A percentile compares a stretch with the other conserved stretches of the same genome.
Evolutionary conservation across 345 rosid genomes (phyloP).

Genomic region (Streptanthus diversifolius): DNA sequence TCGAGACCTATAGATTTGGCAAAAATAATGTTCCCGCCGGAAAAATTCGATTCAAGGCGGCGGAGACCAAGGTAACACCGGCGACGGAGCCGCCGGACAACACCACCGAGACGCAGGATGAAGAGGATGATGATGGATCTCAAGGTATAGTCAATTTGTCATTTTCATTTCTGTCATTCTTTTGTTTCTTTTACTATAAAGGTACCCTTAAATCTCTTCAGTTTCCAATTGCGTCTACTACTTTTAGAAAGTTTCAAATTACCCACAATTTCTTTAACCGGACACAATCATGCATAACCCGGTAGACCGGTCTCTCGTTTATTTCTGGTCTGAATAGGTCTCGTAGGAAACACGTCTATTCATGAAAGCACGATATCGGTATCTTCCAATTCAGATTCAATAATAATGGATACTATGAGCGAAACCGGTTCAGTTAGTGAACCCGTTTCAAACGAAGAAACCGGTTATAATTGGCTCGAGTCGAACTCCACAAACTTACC

Average conservation of each 20-base stretch:
- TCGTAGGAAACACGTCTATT: slow-evolving; percentile 8
- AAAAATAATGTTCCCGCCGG: slow-evolving; percentile 10
- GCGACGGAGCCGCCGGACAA: background rate
- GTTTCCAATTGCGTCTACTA: background rate
- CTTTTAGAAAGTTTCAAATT: background rate
- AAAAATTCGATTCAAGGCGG: background rate
- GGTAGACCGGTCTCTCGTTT: background rate
- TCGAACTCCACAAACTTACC: slow-evolving; percentile 8
- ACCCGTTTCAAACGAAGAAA: background rate
- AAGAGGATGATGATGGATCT: slow-evolving; percentile 6
- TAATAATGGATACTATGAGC: background rate
- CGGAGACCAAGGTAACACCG: background rate
- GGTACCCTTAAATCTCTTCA: background rate
- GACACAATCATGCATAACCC: background rate
- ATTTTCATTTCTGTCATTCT: background rate
- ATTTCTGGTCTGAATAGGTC: background rate
- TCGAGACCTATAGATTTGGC: slow-evolving; percentile 26
- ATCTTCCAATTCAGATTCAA: slow-evolving; percentile 7
- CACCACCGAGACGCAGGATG: background rate
- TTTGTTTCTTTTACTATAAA: background rate
- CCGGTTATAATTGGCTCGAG: background rate
- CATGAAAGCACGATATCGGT: slow-evolving; percentile 2
- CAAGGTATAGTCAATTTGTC: slow-evolving; percentile 32
- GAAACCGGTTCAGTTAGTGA: slow-evolving; percentile 2
- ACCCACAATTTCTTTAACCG: background rate